Percentiles rank a stretch among this genome's conserved stretches.
Conservation (phyloP, 768 basidiomycete species). For the Boletellus emodensis region DNA sequence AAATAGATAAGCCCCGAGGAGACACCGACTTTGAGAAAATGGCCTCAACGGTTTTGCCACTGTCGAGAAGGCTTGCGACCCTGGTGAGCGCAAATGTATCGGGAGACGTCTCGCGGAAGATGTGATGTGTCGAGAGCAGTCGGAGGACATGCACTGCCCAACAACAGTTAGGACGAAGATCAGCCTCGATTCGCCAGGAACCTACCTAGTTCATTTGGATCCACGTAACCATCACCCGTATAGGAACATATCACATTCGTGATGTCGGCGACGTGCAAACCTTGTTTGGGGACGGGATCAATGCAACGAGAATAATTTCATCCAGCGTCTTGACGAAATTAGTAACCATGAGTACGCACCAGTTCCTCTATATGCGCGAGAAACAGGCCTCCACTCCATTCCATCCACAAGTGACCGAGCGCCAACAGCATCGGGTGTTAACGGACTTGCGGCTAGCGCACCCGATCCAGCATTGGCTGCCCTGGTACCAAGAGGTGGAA, state of each 20-base stretch:
- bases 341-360: constrained; percentile 5
- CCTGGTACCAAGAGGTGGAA: not conserved
- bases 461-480: not conserved
- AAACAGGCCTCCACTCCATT: not conserved
- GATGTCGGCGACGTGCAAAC: constrained; percentile 23
- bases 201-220: constrained; percentile 19
- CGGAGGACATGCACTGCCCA: constrained; percentile 64
- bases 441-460: too few species aligned
- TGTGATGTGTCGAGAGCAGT: constrained; percentile 74
- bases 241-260: constrained; percentile 19
- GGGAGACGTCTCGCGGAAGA: constrained; percentile 63
- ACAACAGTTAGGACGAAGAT: not conserved
- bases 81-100: constrained; percentile 73
- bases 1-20: not conserved
- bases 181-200: not conserved
- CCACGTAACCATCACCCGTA: constrained; percentile 14
- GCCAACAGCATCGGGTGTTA: not conserved
- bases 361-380: not conserved
- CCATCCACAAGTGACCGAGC: not conserved
- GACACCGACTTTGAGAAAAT: constrained; percentile 44
- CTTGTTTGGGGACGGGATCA: constrained; percentile 2
- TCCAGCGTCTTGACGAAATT: not conserved
- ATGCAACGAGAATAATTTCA: not conserved
- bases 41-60: constrained; percentile 52
- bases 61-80: constrained; percentile 64